Evolutionary conservation across 176 grass and related monocot species (phyloP).

Genomic region (Coix lacrymajobi): DNA sequence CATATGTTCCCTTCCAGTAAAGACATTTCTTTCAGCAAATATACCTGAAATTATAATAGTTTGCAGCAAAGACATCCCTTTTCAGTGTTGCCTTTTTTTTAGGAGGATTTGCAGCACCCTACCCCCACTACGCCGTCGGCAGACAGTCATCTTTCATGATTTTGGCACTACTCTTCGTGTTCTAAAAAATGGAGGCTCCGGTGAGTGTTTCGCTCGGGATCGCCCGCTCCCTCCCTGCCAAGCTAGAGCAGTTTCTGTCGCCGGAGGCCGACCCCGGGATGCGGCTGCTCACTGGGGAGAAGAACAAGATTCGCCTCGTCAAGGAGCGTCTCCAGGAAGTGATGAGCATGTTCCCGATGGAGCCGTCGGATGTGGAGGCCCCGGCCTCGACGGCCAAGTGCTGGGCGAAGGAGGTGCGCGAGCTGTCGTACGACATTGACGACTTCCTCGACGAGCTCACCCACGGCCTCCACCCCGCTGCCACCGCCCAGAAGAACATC

Average conservation of each 20-base stretch:
- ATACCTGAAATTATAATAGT: too few relatives aligned
- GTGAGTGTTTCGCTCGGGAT: background rate
- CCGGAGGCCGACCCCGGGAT: background rate
- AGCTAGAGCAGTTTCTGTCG: background rate
- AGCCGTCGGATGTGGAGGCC: background rate
- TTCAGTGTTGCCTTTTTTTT: too few relatives aligned
- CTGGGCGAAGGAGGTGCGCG: conserved; percentile 18
- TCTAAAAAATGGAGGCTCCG: background rate
- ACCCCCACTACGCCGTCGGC: too few relatives aligned
- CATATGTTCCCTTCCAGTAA: too few relatives aligned
- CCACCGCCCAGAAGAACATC: background rate
- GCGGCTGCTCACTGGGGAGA: background rate
- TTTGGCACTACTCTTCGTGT: too few relatives aligned
- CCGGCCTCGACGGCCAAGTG: background rate
- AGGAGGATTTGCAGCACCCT: too few relatives aligned
- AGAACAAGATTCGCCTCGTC: background rate
- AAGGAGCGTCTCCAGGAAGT: background rate
- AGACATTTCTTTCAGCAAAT: too few relatives aligned
- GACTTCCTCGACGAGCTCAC: conserved; percentile 15
- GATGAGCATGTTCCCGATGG: background rate
- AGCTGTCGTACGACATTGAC: conserved; percentile 17
- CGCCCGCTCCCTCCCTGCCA: background rate
- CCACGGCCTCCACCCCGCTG: background rate
- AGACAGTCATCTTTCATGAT: too few relatives aligned
- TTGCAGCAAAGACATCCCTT: too few relatives aligned